phyloP scores from a whole-genome alignment of 129 eudicot genomes.

The Mikania micrantha region DNA sequence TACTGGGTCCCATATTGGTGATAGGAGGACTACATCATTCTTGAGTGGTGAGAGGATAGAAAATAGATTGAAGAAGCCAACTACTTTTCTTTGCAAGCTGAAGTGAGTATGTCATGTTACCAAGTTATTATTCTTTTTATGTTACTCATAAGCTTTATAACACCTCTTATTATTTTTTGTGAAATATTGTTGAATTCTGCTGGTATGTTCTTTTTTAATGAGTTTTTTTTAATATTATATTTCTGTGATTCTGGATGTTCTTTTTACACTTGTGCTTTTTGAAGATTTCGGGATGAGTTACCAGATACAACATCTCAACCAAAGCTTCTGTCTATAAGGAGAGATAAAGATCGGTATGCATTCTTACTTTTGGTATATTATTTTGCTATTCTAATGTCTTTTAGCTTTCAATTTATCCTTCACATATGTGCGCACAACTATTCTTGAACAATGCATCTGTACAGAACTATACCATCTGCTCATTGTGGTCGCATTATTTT shows the following conservation, averaged over 20 bases:
- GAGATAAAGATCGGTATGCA: slow-evolving; percentile 37
- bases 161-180: neutral
- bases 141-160: neutral
- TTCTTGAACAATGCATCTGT: neutral
- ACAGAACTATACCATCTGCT: neutral
- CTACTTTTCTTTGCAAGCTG: slow-evolving; percentile 94
- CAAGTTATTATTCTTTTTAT: neutral
- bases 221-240: neutral
- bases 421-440: neutral
- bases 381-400: neutral
- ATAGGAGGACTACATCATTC: slow-evolving; percentile 61
- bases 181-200: neutral
- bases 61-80: slow-evolving; percentile 88
- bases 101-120: slow-evolving; percentile 65
- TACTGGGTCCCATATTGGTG: slow-evolving; percentile 86
- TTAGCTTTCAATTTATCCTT: neutral
- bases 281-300: slow-evolving; percentile 90
- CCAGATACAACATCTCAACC: slow-evolving; percentile 86
- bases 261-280: slow-evolving; percentile 21
- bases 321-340: slow-evolving; percentile 29
- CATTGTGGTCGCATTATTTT: neutral
- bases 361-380: neutral
- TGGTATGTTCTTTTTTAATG: neutral
- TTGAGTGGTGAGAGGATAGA: slow-evolving; percentile 74
- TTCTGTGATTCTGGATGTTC: slow-evolving; percentile 23